Base-by-base conservation (phyloP, 1,284 basidiomycete genomes). In the Ganoderma leucocontextum region DNA sequence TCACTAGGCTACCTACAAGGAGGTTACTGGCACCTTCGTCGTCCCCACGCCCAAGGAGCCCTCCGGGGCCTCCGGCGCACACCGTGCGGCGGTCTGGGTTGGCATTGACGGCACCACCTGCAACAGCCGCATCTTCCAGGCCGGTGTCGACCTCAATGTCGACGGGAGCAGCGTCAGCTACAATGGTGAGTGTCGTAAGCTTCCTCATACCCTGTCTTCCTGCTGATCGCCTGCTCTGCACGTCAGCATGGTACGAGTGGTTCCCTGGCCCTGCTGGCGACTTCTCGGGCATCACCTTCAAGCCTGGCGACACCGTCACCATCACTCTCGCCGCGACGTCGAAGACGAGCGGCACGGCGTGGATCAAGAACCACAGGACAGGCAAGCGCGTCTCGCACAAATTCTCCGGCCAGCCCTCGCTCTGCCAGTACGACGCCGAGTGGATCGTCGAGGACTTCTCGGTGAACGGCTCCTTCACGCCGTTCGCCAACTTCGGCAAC, bases 171-270 rank as follows among this genome's bases (percentile, higher is more conserved):
- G 68, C 35, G 72, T 74, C 49, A 74, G 73, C 42, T 78, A 72
- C 70, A 74, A 76, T 64, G 72, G 76, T 75, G 67, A 42, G 75
- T 63, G 8, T n/a, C 39, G 6, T 25, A 15, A 22, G 29, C 29
- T 2, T 7, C 22, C 9, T 10, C 17, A 5, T 12, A 4, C 36
- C 8, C 10, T 13, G 15, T 29, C 8, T 25, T 15, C 13, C 2
- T 29, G 19, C 4, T 12, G 38, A 49, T 29, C 4, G 5, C 38
- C 29, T 29, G 29, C 29, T 29, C 15, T 44, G n/a, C 39, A 33
- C 57, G 6, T 19, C 10, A 80, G 80, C 78, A n/a, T 82, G 81
- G 81, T 81, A 78, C 70, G 80, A 82, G 69, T 82, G 79, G 77
- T 82, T 75, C 76, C 80, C 81, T 41, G 80, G 75, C 70, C 77